Base-by-base conservation (phyloP, 2,329 filamentous ascomycete genomes). In the Pyrenophora seminiperda region DNA sequence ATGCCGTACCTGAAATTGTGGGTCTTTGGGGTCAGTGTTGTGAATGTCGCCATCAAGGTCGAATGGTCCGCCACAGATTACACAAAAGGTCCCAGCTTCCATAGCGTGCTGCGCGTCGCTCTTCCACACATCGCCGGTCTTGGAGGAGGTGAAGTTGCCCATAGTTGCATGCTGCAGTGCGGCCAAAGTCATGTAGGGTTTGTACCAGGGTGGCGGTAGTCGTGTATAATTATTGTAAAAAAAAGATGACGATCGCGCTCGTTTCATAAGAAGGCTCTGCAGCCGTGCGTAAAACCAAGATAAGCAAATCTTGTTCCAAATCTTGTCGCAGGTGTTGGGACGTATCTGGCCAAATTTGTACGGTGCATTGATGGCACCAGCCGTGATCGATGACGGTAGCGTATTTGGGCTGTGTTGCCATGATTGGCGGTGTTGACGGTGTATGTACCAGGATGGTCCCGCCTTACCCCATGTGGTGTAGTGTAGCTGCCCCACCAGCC, bases 1-100 rank as follows among this genome's bases (percentile, higher is more conserved):
- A 31, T 18, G 3, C 43, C 56, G 36, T 32, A 64, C 63, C 47
- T 60, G 51, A 44, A 56, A 67, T 7, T 46, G 53, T 2, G 41
- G 20, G 13, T 59, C 56, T 34, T 61, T 56, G 4, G 52, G 33
- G 18, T 67, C 56, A 4, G 67, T 41, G 14, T 61, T 57, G 45
- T 64, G 60, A 11, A 63, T 44, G 9, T 60, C 53, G 4, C 54
- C 58, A 31, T 63, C 50, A 5, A 67, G 43, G 14, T 63, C 61
- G 39, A 68, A 68, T 1, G 61, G 65, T 3, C 56, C 57, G 18
- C 67, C 63, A 32, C 66, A 68, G 13, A 67, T 45, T 1, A 67
- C 58, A 50, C 67, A 68, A 38, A 61, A 67, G 9, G 54, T 53
- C 5, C 56, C 54, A 1, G 50, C 52, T 30, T 67, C 62, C 57